Conservation (phyloP, 164 flowering plant species). For the Amborella trichopoda region DNA sequence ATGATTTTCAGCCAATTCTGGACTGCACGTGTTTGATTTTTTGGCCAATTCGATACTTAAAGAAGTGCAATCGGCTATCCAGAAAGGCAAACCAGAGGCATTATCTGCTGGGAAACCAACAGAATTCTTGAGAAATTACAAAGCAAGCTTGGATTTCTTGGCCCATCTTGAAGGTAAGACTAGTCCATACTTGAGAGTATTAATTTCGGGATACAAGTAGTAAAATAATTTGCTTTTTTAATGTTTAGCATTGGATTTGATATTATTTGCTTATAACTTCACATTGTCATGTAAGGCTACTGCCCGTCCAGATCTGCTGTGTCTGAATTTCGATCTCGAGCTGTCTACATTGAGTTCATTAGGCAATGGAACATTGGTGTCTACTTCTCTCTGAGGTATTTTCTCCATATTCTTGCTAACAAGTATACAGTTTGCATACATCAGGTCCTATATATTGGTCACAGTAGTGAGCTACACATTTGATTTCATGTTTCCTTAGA, state of each 20-base stretch:
- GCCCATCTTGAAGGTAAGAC: slow-evolving; percentile 76
- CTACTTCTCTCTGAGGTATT: slow-evolving; percentile 86
- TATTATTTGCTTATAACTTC: slow-evolving; percentile 14
- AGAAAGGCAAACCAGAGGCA: slow-evolving; percentile 92
- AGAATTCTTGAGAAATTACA: slow-evolving; percentile 77
- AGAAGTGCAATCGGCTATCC: slow-evolving; percentile 78
- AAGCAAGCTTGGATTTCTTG: slow-evolving; percentile 72
- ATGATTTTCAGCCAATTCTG: slow-evolving; percentile 80
- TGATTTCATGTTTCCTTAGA: slow-evolving; percentile 40
- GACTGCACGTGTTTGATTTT: slow-evolving; percentile 90
- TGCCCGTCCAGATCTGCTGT: slow-evolving; percentile 86
- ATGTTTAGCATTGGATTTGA: too few species aligned
- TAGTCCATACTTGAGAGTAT: too few species aligned
- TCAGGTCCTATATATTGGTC: too few species aligned
- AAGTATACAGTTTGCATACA: too few species aligned
- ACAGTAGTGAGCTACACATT: too few species aligned
- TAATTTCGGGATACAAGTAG: too few species aligned
- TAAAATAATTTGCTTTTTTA: too few species aligned
- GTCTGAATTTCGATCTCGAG: slow-evolving; percentile 62
- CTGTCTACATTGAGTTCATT: slow-evolving; percentile 73
- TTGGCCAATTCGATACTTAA: slow-evolving; percentile 93
- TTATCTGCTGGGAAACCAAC: slow-evolving; percentile 94
- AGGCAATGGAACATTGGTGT: slow-evolving; percentile 96
- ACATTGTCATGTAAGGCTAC: slow-evolving; percentile 56
- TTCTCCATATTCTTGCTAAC: too few species aligned